Percentiles rank a stretch among this genome's conserved stretches.
Conservation (phyloP, 2,329 filamentous ascomycete genomes). For the Escovopsis weberi region DNA sequence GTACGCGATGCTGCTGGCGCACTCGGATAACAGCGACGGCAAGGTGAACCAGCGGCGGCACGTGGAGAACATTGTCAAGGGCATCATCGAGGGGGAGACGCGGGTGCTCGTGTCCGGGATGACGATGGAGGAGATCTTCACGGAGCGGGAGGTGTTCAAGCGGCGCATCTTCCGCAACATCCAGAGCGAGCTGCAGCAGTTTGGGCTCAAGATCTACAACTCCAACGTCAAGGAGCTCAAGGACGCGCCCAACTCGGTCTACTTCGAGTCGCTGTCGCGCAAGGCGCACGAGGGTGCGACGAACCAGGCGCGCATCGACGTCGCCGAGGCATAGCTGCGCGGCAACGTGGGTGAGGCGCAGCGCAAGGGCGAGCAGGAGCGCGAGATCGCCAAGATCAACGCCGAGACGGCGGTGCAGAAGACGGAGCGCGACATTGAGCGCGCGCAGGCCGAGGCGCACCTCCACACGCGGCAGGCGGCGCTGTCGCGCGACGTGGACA, state of each 20-base stretch:
- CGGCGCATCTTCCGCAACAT: conserved; percentile 61
- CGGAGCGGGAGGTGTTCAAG: conserved; percentile 64
- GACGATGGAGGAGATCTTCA: conserved; percentile 89
- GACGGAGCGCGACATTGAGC: conserved; percentile 72
- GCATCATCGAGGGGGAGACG: conserved; percentile 81
- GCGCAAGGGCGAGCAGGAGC: conserved; percentile 66
- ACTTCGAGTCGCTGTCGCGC: conserved; percentile 67
- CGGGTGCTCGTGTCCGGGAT: conserved; percentile 70
- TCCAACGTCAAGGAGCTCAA: conserved; percentile 76
- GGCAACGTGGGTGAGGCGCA: conserved; percentile 66
- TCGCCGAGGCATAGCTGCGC: conserved; percentile 46
- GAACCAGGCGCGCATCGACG: conserved; percentile 60
- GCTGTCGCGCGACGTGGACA: conserved; percentile 59
- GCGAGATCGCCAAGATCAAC: conserved; percentile 77
- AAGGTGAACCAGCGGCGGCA: conserved; percentile 36
- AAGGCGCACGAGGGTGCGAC: conserved; percentile 78
- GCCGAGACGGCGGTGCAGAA: conserved; percentile 74
- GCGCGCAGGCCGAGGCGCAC: conserved; percentile 62
- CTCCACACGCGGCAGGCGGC: conserved; percentile 59
- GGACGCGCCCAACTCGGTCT: conserved; percentile 67
- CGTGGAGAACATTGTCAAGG: conserved; percentile 74
- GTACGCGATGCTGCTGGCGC: conserved; percentile 68
- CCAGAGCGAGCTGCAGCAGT: conserved; percentile 65
- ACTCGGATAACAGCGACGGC: conserved; percentile 31
- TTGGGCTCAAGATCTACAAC: conserved; percentile 59